Percentiles rank a stretch among this genome's conserved stretches.
Evolutionary conservation across 2,329 filamentous ascomycete genomes (phyloP).

Genomic region (Colletotrichum tamarilloi): DNA sequence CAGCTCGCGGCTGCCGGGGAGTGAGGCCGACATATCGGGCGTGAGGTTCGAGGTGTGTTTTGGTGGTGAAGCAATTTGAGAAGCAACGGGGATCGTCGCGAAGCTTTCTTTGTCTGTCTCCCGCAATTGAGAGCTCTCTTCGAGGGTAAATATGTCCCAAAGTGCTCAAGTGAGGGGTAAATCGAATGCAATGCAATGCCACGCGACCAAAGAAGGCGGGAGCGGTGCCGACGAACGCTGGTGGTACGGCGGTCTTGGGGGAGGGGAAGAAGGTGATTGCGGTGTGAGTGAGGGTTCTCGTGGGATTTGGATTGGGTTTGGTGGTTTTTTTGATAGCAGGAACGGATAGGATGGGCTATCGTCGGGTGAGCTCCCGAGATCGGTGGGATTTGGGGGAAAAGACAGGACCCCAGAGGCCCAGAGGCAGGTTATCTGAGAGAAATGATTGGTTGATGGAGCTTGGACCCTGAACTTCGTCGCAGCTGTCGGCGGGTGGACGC

Average conservation of each 20-base stretch:
- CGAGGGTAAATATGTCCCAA: background rate
- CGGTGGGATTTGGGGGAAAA: constrained; percentile 8
- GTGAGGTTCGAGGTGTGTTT: background rate
- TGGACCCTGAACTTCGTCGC: background rate
- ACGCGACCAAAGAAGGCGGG: background rate
- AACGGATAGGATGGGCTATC: constrained; percentile 28
- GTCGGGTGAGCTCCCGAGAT: constrained; percentile 32
- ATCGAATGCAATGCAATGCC: background rate
- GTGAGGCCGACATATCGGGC: constrained; percentile 69
- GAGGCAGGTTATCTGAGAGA: background rate
- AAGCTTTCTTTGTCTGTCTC: background rate
- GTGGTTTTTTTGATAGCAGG: background rate
- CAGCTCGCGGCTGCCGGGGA: constrained; percentile 80
- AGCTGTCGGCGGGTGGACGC: background rate
- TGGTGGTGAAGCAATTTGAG: background rate
- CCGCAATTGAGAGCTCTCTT: background rate
- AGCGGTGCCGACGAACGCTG: constrained; percentile 20
- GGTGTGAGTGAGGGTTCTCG: constrained; percentile 13
- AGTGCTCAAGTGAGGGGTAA: background rate
- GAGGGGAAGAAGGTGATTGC: background rate
- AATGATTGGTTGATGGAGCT: background rate
- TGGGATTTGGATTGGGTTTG: background rate
- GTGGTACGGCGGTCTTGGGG: background rate
- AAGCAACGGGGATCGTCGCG: background rate
- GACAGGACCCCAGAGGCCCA: too few relatives aligned